phyloP scores from a whole-genome alignment of 2,329 filamentous ascomycete species.

The Corniculantispora saksenae region DNA sequence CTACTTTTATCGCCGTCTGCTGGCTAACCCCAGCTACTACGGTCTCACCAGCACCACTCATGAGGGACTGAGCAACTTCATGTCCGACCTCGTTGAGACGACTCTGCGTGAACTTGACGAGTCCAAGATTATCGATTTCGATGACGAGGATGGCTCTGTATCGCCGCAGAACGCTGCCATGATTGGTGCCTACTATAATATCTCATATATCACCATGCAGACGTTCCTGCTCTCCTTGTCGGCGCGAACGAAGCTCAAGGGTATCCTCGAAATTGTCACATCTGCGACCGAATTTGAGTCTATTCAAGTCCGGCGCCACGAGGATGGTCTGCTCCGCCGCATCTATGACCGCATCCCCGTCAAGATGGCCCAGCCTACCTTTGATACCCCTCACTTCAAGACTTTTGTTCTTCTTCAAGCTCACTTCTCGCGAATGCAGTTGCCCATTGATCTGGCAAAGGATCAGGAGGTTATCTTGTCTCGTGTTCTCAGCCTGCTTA shows the following conservation, averaged over 20 bases:
- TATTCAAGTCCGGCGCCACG: conserved; percentile 91
- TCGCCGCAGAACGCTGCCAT: conserved; percentile 92
- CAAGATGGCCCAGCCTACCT: conserved; percentile 85
- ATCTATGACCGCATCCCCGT: conserved; percentile 95
- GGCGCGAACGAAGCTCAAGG: conserved; percentile 90
- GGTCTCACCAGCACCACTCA: conserved; percentile 84
- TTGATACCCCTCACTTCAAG: conserved; percentile 97
- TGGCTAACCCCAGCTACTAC: conserved; percentile 97
- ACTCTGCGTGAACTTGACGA: conserved; percentile 89
- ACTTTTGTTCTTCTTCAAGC: conserved; percentile 95
- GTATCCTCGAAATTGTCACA: conserved; percentile 93
- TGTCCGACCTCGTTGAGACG: conserved; percentile 92
- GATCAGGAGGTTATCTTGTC: conserved; percentile 87
- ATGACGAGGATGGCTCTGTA: conserved; percentile 89
- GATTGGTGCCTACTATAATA: conserved; percentile 99
- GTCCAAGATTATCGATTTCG: conserved; percentile 92
- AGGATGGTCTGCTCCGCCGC: conserved; percentile 81
- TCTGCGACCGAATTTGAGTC: conserved; percentile 95
- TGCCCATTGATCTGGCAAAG: conserved; percentile 92
- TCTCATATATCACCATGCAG: conserved; percentile 99
- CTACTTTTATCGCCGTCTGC: conserved; percentile 92
- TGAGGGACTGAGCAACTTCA: conserved; percentile 88
- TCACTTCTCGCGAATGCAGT: conserved; percentile 95
- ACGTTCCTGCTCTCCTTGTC: conserved; percentile 92
- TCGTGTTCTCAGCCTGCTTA: conserved; percentile 84